These are phyloP conservation scores for Salix koriyanagi DNA, from an alignment of 345 rosid genomes.

Conservation along the genomic window DNA sequence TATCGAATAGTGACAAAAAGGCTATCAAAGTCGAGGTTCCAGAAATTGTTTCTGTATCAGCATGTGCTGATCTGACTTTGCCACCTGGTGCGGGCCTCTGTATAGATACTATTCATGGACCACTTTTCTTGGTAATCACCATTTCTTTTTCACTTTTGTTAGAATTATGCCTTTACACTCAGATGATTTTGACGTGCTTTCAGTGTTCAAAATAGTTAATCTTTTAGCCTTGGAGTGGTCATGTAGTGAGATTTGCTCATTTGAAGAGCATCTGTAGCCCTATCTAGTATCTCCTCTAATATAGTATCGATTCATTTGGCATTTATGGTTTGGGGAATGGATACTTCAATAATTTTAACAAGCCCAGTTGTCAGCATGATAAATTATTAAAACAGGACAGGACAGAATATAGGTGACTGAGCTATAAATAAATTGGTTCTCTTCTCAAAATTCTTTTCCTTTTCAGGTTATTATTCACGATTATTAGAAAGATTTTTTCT, in stretches of 20 bases:
- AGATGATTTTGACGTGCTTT: background rate
- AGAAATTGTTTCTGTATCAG: constrained; percentile 77
- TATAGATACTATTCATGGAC: constrained; percentile 69
- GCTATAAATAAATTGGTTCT: background rate
- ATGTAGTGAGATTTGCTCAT: background rate
- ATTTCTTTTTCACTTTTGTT: background rate
- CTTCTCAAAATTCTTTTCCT: background rate
- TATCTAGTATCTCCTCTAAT: background rate
- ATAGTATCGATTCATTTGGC: background rate
- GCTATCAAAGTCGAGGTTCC: constrained; percentile 61
- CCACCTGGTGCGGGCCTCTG: constrained; percentile 98
- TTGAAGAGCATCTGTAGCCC: background rate
- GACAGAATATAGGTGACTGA: background rate
- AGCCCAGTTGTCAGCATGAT: too few species aligned
- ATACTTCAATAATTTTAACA: background rate
- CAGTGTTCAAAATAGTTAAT: background rate
- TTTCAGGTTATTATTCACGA: background rate
- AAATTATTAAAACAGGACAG: background rate
- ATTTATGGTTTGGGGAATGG: background rate
- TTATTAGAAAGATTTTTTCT: background rate
- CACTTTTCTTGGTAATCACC: constrained; percentile 67
- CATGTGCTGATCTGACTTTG: constrained; percentile 88
- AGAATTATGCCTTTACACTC: background rate
- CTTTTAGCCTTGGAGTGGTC: background rate
- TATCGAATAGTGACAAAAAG: constrained; percentile 43